phyloP scores from a whole-genome alignment of 768 basidiomycete species.

The Sarcomyxa edulis region DNA sequence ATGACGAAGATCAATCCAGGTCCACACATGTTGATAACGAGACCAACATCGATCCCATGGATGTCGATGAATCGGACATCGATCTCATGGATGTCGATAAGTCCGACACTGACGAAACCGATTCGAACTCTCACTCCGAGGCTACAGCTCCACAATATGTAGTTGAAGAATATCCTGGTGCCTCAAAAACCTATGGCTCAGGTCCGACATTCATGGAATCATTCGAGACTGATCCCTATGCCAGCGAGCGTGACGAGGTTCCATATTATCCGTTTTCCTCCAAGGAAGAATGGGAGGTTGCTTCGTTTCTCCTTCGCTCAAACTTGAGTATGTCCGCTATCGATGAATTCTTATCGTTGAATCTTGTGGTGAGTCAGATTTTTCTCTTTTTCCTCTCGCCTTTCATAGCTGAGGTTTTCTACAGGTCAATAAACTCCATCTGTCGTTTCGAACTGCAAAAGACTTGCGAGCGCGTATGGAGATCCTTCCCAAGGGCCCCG shows the following conservation, averaged over 20 bases:
- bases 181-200: constrained; percentile 9
- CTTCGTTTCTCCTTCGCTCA: constrained; percentile 21
- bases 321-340: constrained; percentile 22
- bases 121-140: too few relatives aligned
- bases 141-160: too few relatives aligned
- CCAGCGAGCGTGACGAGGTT: constrained; percentile 13
- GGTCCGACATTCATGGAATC: constrained; percentile 20
- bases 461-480: constrained; percentile 17
- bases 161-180: constrained; percentile 4
- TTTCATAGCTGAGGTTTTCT: too few relatives aligned
- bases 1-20: too few relatives aligned
- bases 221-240: constrained; percentile 19
- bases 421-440: constrained; percentile 12
- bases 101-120: too few relatives aligned
- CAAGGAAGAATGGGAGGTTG: constrained; percentile 26
- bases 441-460: constrained; percentile 20
- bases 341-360: constrained; percentile 21
- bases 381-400: too few relatives aligned
- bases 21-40: too few relatives aligned
- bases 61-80: too few relatives aligned
- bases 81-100: too few relatives aligned
- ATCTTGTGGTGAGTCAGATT: too few relatives aligned
- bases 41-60: too few relatives aligned
- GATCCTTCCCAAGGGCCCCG: too few relatives aligned
- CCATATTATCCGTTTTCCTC: constrained; percentile 26